A percentile compares a stretch with the other conserved stretches of the same genome.
These are phyloP conservation scores for Didymella pomorum DNA, from an alignment of 2,329 filamentous ascomycete genomes.

Conservation along the genomic window DNA sequence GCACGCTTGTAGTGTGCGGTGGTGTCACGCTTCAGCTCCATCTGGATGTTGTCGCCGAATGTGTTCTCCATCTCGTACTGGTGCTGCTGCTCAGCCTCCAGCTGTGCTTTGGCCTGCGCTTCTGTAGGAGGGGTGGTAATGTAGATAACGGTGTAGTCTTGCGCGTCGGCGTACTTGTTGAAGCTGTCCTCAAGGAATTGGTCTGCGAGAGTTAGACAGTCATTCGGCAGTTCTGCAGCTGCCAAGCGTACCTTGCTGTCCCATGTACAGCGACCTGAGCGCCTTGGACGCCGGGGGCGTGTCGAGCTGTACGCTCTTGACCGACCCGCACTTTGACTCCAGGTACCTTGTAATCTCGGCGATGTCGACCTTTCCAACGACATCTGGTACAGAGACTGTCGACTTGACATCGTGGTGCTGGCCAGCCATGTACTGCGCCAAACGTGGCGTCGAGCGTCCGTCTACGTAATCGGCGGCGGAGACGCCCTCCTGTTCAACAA, in stretches of 20 bases:
- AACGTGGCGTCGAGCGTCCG: slow-evolving; percentile 61
- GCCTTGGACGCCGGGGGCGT: slow-evolving; percentile 25
- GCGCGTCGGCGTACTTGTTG: slow-evolving; percentile 51
- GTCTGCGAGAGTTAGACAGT: slow-evolving; percentile 30
- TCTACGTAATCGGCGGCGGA: slow-evolving; percentile 72
- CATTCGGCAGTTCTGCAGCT: not conserved
- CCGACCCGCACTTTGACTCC: slow-evolving; percentile 57
- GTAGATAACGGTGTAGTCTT: slow-evolving; percentile 78
- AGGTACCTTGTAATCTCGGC: slow-evolving; percentile 54
- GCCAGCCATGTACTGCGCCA: slow-evolving; percentile 60
- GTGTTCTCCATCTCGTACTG: slow-evolving; percentile 71
- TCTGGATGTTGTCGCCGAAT: slow-evolving; percentile 69
- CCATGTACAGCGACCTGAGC: slow-evolving; percentile 27
- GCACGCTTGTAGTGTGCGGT: slow-evolving; percentile 41
- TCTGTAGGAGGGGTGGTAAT: slow-evolving; percentile 66
- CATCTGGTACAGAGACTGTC: slow-evolving; percentile 62
- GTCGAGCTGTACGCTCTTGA: slow-evolving; percentile 25
- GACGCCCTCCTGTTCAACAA: slow-evolving; percentile 80
- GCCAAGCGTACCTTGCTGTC: slow-evolving; percentile 29
- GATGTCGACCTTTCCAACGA: slow-evolving; percentile 59
- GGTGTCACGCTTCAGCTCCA: slow-evolving; percentile 76
- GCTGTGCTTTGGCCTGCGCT: slow-evolving; percentile 33
- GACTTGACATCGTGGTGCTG: slow-evolving; percentile 61
- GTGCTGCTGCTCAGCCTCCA: slow-evolving; percentile 29
- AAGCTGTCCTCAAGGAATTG: slow-evolving; percentile 34